Base-by-base conservation (phyloP, 179 eudicot genomes). In the Silene coronaria region DNA sequence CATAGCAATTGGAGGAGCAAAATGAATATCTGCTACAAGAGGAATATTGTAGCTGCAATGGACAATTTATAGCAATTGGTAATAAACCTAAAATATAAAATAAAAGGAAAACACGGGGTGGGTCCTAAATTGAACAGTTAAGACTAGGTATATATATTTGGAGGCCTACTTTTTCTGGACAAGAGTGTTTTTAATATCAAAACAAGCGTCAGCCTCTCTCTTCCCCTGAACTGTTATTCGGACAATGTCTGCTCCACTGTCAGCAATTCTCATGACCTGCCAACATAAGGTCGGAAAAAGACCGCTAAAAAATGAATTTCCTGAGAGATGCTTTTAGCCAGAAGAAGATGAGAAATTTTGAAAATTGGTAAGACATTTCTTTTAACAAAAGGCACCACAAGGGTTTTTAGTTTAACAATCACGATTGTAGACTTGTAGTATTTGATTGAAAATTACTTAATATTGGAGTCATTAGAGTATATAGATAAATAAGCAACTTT, bases 131-230 rank as follows among this genome's bases (percentile, higher is more conserved):
- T 26, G 65, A 51, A 48, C 22, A 77, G 28, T 70, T 14, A 78
- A 38, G 26, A n/a, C 32, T 34, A 71, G 71, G 48, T 26, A 57
- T 24, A 28, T 59, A 26, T 27, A 36, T 38, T 61, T 51, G 22
- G 45, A 77, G 74, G 73, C 91, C 63, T 88, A 95, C 99, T 92
- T 92, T 84, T 90, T 90, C 80, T 91, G 99, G 76, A 95, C 95
- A 72, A 95, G 97, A 58, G 95, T 67, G 78, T 95, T 95, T 81
- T 92, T 95, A 67, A 95, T 92, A 66, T 95, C 97, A 76, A 89
- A 90, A 81, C 99, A 95, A 69, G 97, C 96, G 86, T 95, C 99
- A 72, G 99, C 99, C 85, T 95, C 99, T 88, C 78, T 88, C 86
- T 86, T 95, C 78, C 97, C 99, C 80, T 95, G 99, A 77, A 95